A percentile compares a stretch with the other conserved stretches of the same genome.
These are phyloP conservation scores for Nelumbo lutea DNA, from an alignment of 164 flowering plant species.

Conservation along the genomic window DNA sequence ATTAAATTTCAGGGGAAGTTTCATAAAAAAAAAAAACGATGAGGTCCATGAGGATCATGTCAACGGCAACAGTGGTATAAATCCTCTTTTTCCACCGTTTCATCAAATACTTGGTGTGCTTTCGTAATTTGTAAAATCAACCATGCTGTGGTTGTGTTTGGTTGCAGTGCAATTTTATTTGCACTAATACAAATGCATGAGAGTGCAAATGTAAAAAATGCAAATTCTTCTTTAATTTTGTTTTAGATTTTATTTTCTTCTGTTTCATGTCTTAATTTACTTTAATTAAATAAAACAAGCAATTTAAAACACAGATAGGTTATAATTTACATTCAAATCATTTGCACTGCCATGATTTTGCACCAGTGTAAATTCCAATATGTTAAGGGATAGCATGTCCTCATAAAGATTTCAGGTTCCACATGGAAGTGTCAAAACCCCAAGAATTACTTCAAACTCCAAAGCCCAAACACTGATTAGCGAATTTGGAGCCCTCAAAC, in stretches of 20 bases:
- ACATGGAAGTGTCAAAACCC: slow-evolving; percentile 35
- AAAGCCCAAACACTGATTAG: slow-evolving; percentile 41
- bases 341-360: too few relatives aligned
- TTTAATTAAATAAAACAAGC: too few relatives aligned
- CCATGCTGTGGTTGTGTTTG: slow-evolving; percentile 22
- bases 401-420: slow-evolving; percentile 51
- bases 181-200: too few relatives aligned
- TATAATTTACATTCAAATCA: too few relatives aligned
- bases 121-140: slow-evolving; percentile 3
- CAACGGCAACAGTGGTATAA: slow-evolving; percentile 53
- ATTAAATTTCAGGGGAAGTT: too few relatives aligned
- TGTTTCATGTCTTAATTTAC: too few relatives aligned
- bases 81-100: slow-evolving; percentile 45
- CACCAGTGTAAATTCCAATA: slow-evolving; percentile 13
- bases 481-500: slow-evolving; percentile 24
- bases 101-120: slow-evolving; percentile 43
- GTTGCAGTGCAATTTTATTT: slow-evolving; percentile 43
- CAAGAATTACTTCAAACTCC: slow-evolving; percentile 44
- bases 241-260: too few relatives aligned
- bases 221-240: too few relatives aligned
- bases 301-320: too few relatives aligned
- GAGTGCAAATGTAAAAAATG: too few relatives aligned
- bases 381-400: slow-evolving; percentile 42
- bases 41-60: slow-evolving; percentile 34
- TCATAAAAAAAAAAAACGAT: too few relatives aligned